Evolutionary conservation across 2,329 filamentous ascomycete species (phyloP), one percentile per base, ranked within the genome.

Genomic region (Penicillium sp.): DNA sequence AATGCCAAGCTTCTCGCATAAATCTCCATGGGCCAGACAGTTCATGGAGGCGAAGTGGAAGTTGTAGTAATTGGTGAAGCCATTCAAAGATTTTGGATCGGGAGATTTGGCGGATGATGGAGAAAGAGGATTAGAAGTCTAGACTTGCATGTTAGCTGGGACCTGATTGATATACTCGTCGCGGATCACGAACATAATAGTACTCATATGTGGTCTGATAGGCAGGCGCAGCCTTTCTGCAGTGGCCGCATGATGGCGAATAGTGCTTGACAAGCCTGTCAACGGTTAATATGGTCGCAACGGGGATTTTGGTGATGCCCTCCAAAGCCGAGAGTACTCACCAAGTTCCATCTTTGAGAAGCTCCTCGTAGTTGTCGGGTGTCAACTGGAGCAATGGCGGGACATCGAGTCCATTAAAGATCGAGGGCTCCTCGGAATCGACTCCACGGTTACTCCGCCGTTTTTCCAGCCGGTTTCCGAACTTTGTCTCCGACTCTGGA

Each of bases 161-260:
- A 28, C 14, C 19, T n/a, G 11, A n/a, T 35, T 13, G 26, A 35
- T 33, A 51, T 6, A 26, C 26, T 30, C 26, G 6, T 6, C 3
- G n/a, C 28, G 28, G 30, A 48, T 56, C 26, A 70, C 76, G 68
- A 65, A 81, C 79, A 64, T 81, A 88, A 81, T 97, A 99, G 78
- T 89, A 97, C 80, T 99, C 95, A 82, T 98, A 97, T 14, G 94
- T 78, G 5, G 93, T 97, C 78, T 98, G 93, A 83, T 87, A 97
- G 54, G 87, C 89, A 7, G 95, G 95, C 55, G 91, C 92, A 71
- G 92, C 91, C 53, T 84, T 82, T 74, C 84, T 84, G 80, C 93
- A 97, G 77, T 97, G 92, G 51, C 83, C 84, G 77, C 82, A 84
- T 37, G 75, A 73, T 40, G 82, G 82, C 49, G 83, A 84, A 63